Conservation (phyloP, 768 basidiomycete species). For the Tulasnella sp. region DNA sequence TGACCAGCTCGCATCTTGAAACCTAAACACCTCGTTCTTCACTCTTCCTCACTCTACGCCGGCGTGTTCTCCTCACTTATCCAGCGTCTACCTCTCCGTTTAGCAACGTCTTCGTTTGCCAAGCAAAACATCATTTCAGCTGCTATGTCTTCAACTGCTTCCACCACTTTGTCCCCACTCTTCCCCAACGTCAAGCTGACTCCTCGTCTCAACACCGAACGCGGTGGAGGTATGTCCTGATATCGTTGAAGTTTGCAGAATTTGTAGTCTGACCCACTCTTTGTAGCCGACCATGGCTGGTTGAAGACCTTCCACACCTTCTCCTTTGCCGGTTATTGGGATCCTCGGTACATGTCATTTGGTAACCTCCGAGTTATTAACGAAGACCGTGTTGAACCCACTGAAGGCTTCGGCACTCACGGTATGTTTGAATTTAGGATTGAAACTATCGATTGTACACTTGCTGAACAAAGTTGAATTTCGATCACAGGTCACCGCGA, state of each 20-base stretch:
- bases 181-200: conserved; percentile 29
- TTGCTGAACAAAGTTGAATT: conserved; percentile 30
- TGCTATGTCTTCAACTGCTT: conserved; percentile 1
- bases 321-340: conserved; percentile 71
- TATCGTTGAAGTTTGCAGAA: not conserved
- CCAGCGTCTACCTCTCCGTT: conserved; percentile 8
- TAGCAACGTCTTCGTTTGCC: not conserved
- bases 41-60: conserved; percentile 16
- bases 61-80: conserved; percentile 24
- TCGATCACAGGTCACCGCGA: conserved; percentile 53
- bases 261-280: conserved; percentile 61
- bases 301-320: conserved; percentile 86
- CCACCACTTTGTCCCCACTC: conserved; percentile 17
- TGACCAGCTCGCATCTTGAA: not conserved
- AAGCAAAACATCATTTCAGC: not conserved
- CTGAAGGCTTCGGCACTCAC: conserved; percentile 82
- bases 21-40: not conserved
- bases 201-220: conserved; percentile 27
- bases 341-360: conserved; percentile 54
- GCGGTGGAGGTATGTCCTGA: conserved; percentile 21
- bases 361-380: conserved; percentile 85
- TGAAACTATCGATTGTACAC: not conserved
- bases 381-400: conserved; percentile 78
- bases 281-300: conserved; percentile 78
- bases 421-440: conserved; percentile 29